Conservation (phyloP, 257 asterid genomes). For the Plantago elongata region DNA sequence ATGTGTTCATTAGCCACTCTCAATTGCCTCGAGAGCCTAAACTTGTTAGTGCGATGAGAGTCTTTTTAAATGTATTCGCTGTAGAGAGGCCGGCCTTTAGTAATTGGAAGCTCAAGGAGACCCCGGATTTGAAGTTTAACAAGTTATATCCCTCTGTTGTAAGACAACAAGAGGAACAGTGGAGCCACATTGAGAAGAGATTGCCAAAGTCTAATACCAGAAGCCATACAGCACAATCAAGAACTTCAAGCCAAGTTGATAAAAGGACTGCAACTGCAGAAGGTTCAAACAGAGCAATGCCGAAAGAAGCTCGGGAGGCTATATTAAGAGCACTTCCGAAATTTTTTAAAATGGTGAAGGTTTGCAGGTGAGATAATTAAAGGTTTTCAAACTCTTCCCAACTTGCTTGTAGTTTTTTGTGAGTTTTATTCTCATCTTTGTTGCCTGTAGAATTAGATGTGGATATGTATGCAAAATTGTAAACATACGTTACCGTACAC, state of each 20-base stretch:
- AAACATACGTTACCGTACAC: too few species aligned
- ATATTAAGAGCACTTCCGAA: constrained; percentile 51
- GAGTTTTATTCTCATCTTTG: background rate
- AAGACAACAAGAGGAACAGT: constrained; percentile 45
- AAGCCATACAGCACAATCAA: constrained; percentile 25
- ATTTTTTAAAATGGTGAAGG: constrained; percentile 55
- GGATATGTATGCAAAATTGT: too few species aligned
- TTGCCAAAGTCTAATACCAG: constrained; percentile 28
- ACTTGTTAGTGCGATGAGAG: constrained; percentile 34
- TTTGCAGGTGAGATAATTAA: constrained; percentile 65
- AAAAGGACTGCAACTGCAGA: constrained; percentile 32
- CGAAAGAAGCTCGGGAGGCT: constrained; percentile 63
- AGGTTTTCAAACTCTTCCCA: constrained; percentile 6
- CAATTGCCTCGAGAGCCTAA: constrained; percentile 23
- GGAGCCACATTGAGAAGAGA: constrained; percentile 45
- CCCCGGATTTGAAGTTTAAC: constrained; percentile 52
- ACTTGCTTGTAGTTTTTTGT: background rate
- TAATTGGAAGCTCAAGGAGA: constrained; percentile 81
- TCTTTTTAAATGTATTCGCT: constrained; percentile 50
- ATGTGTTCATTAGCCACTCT: constrained; percentile 26
- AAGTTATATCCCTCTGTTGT: constrained; percentile 49
- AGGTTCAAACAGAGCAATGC: constrained; percentile 36
- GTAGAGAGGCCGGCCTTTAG: constrained; percentile 37
- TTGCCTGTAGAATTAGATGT: background rate
- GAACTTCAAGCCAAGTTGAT: constrained; percentile 29